A percentile compares a stretch with the other conserved stretches of the same genome.
Conservation (phyloP, 1,139 yeast species). For the Suhomyces guaymorum region DNA sequence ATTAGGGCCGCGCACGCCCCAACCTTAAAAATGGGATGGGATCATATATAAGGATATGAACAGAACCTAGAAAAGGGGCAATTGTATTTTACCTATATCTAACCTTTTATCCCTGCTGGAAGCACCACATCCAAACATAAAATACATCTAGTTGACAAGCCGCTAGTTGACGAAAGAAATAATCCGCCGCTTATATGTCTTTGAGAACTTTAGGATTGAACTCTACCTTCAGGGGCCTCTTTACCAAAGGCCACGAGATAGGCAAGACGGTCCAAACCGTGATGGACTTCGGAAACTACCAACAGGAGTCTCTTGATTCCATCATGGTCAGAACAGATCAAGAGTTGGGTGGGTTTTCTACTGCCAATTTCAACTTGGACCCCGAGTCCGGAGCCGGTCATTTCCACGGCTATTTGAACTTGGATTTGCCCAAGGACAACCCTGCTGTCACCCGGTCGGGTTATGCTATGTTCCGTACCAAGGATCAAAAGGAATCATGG, state of each 20-base stretch:
- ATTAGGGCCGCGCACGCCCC: conserved; percentile 5
- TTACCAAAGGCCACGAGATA: conserved; percentile 34
- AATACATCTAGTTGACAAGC: too few species aligned
- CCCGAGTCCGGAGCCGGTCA: conserved; percentile 46
- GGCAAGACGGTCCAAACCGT: conserved; percentile 42
- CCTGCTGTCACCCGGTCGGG: conserved; percentile 75
- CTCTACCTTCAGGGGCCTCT: conserved; percentile 39
- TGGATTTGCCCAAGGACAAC: conserved; percentile 69
- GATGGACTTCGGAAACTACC: conserved; percentile 54
- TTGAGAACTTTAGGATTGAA: conserved; percentile 46
- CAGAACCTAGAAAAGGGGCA: conserved; percentile 3
- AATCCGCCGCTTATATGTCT: too few species aligned
- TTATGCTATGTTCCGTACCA: conserved; percentile 84
- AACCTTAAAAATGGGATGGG: neutral
- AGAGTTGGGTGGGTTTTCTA: conserved; percentile 77
- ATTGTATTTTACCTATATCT: neutral
- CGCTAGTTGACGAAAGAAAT: too few species aligned
- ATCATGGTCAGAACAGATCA: conserved; percentile 67
- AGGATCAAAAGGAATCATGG: conserved; percentile 58
- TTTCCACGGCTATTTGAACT: conserved; percentile 71
- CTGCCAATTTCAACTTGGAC: conserved; percentile 54
- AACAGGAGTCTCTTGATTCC: conserved; percentile 43
- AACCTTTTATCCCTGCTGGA: neutral
- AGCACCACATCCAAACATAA: neutral
- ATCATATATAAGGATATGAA: conserved; percentile 7